phyloP scores from a whole-genome alignment of 345 rosid genomes.

The Erucastrum elatum region DNA sequence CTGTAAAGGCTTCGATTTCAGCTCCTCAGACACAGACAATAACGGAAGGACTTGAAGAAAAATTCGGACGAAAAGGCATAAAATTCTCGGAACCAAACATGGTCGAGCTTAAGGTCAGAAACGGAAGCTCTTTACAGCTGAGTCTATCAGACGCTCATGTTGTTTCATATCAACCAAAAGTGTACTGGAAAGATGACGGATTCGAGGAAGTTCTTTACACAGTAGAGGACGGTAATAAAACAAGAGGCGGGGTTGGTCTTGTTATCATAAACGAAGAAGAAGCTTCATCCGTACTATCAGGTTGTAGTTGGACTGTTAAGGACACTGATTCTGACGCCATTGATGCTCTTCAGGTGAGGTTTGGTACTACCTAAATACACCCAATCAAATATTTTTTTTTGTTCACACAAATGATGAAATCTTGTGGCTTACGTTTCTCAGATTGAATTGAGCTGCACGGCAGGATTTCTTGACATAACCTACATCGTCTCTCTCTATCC shows the following conservation, averaged over 20 bases:
- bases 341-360: slow-evolving; percentile 82
- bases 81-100: slow-evolving; percentile 62
- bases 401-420: slow-evolving; percentile 8
- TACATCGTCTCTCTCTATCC: slow-evolving; percentile 74
- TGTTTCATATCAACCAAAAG: slow-evolving; percentile 81
- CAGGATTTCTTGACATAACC: slow-evolving; percentile 60
- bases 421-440: slow-evolving; percentile 31
- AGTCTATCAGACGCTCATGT: slow-evolving; percentile 72
- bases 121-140: slow-evolving; percentile 71
- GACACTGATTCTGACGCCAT: slow-evolving; percentile 83
- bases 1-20: slow-evolving; percentile 36
- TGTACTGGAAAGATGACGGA: slow-evolving; percentile 81
- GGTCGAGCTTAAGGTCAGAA: slow-evolving; percentile 74
- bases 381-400: not conserved
- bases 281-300: slow-evolving; percentile 45
- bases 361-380: not conserved
- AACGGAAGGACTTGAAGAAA: slow-evolving; percentile 54
- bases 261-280: slow-evolving; percentile 54
- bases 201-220: slow-evolving; percentile 77
- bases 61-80: slow-evolving; percentile 74
- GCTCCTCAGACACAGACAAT: slow-evolving; percentile 27
- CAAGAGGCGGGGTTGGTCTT: slow-evolving; percentile 73
- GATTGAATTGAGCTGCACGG: slow-evolving; percentile 74
- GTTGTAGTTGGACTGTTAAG: slow-evolving; percentile 68
- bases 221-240: slow-evolving; percentile 36